These are phyloP conservation scores for Phlebiopsis flavidoalba DNA, from an alignment of 768 basidiomycete species.

Conservation along the genomic window DNA sequence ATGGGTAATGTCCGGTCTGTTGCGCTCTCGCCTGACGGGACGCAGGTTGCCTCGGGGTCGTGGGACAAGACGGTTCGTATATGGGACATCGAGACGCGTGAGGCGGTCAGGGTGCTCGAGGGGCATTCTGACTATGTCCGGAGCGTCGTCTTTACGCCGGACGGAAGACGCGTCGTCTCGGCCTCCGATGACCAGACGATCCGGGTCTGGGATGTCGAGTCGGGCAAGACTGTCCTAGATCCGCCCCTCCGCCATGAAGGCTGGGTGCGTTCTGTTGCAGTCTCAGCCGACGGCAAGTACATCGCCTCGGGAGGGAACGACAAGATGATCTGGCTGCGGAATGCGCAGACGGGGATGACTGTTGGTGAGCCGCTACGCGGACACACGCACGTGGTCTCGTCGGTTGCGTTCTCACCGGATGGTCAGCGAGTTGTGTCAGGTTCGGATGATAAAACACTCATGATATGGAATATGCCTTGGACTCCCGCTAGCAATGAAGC, in stretches of 20 bases:
- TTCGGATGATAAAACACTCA: no score
- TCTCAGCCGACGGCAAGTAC: slow-evolving; percentile 21
- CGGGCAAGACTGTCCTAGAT: neutral
- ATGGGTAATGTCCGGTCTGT: neutral
- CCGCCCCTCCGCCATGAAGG: slow-evolving; percentile 15
- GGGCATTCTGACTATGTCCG: neutral
- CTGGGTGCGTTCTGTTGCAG: slow-evolving; percentile 16
- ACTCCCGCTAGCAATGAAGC: no score
- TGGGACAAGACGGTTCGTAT: neutral
- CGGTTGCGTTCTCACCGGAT: no score
- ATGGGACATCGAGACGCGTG: neutral
- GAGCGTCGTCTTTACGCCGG: neutral
- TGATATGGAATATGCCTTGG: no score
- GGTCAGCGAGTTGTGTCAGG: no score
- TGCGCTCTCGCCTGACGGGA: neutral
- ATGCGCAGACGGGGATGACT: neutral
- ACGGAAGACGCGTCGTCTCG: neutral
- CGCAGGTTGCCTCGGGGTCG: neutral
- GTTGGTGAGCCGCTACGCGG: no score
- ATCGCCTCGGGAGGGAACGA: slow-evolving; percentile 13
- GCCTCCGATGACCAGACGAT: neutral
- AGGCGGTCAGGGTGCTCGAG: neutral
- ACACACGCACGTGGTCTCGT: no score
- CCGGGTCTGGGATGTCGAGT: slow-evolving; percentile 19
- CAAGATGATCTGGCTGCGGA: slow-evolving; percentile 18